Evolutionary conservation across 2,329 filamentous ascomycete species (phyloP).

Genomic region (Fusarium sp.): DNA sequence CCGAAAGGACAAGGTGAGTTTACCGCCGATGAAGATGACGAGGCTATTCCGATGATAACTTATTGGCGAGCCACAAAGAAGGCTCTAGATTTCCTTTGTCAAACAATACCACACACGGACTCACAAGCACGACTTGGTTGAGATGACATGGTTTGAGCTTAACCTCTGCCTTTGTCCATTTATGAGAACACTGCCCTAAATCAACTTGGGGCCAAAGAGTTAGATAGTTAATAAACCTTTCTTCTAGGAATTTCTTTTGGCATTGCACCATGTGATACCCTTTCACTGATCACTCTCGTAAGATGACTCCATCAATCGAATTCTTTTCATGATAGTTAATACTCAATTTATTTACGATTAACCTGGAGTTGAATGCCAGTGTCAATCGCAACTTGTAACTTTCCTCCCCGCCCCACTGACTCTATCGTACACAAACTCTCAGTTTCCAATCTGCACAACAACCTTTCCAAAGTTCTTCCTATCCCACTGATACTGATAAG

Average conservation of each 20-base stretch:
- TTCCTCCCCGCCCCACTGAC: background rate
- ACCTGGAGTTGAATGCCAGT: background rate
- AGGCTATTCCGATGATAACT: background rate
- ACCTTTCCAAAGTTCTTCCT: conserved; percentile 51
- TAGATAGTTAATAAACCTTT: background rate
- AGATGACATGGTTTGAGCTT: background rate
- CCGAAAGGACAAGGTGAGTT: background rate
- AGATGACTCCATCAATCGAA: background rate
- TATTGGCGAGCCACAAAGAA: background rate
- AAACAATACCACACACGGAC: background rate
- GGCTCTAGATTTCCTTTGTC: background rate
- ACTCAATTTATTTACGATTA: background rate
- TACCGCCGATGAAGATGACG: background rate
- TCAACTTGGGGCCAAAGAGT: background rate
- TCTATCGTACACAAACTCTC: background rate
- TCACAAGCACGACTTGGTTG: background rate
- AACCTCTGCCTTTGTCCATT: background rate
- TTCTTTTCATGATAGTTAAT: background rate
- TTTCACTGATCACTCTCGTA: background rate
- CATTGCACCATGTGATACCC: background rate
- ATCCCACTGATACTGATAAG: conserved; percentile 50
- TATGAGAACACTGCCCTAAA: background rate
- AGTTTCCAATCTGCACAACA: background rate
- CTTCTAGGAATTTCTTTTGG: background rate
- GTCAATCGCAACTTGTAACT: background rate